Evolutionary conservation across 495 filamentous ascomycete genomes (phyloP), one percentile per base, ranked within the genome.

Genomic region (Cercophora newfieldiana): DNA sequence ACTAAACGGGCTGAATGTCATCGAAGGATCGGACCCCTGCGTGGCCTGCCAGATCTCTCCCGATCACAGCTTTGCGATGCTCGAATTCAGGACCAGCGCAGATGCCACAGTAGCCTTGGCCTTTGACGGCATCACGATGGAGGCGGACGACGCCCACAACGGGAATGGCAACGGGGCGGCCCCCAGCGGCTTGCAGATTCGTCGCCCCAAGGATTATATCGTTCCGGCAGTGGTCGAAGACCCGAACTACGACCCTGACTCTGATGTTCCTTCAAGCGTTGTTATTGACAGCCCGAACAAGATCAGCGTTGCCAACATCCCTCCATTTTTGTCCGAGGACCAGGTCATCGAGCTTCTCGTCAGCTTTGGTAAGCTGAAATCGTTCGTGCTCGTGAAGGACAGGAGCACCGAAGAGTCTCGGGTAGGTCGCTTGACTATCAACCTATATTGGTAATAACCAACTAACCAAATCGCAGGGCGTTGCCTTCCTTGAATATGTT

Each of bases 131-230:
- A 92, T 94, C 59, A 82, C 85, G 21, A 97, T 97, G 90, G 89
- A 91, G 50, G 90, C 91, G 22, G 86, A 86, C 47, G 87, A 88
- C 56, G 76, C 75, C 28, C 78, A 78, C 16, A 80, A 88, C 44
- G 87, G 85, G 3, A 78, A 79, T 12, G 75, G 85, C 12, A 85
- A 88, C 68, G 86, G 86, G 10, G 79, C 74, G 24, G 73, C 63
- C 7, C 63, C 79, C 0, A 75, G 78, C 59, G 93, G 92, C 2
- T 83, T 99, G 59, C 86, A 90, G 44, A 92, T 99, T 66, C 89
- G 90, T 61, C 86, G 95, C 49, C 95, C 95, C 8, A 97, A 96
- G 80, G 96, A 99, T 75, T 99, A 99, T 77, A 97, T 99, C 74
- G 92, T 95, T 26, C 96, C 95, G 26, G 87, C 89, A 33, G 80